Evolutionary conservation across 345 rosid species (phyloP).

Genomic region (Salix udensis): DNA sequence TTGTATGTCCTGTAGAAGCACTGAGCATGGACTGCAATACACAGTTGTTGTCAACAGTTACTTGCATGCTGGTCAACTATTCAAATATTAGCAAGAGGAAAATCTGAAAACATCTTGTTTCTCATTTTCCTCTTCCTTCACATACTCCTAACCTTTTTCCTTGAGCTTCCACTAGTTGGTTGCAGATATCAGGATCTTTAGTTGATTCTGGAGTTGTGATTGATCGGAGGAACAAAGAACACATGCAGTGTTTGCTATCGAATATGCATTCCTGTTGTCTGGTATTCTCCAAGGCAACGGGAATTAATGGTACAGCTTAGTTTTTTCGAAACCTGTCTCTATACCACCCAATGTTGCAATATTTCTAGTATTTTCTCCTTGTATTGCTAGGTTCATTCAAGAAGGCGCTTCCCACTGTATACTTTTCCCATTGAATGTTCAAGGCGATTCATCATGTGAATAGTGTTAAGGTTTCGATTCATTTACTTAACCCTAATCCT

Average conservation of each 20-base stretch:
- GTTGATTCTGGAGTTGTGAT: slow-evolving; percentile 62
- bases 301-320: slow-evolving; percentile 91
- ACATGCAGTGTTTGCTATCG: slow-evolving; percentile 60
- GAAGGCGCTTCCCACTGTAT: not conserved
- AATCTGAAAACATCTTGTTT: not conserved
- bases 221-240: slow-evolving; percentile 46
- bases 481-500: too few species aligned
- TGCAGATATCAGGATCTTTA: slow-evolving; percentile 89
- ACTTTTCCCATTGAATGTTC: not conserved
- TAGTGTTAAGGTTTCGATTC: too few species aligned
- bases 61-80: not conserved
- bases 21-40: not conserved
- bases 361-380: not conserved
- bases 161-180: not conserved
- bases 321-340: slow-evolving; percentile 46
- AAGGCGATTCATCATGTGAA: too few species aligned
- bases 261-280: slow-evolving; percentile 78
- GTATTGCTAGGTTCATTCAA: not conserved
- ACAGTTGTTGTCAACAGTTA: not conserved
- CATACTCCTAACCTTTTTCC: not conserved
- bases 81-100: not conserved
- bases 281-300: slow-evolving; percentile 77
- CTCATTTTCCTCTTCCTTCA: not conserved
- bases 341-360: not conserved
- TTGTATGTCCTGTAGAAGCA: not conserved